These are phyloP conservation scores for Bjerkandera adusta DNA, from an alignment of 1,284 basidiomycete species.

Conservation along the genomic window DNA sequence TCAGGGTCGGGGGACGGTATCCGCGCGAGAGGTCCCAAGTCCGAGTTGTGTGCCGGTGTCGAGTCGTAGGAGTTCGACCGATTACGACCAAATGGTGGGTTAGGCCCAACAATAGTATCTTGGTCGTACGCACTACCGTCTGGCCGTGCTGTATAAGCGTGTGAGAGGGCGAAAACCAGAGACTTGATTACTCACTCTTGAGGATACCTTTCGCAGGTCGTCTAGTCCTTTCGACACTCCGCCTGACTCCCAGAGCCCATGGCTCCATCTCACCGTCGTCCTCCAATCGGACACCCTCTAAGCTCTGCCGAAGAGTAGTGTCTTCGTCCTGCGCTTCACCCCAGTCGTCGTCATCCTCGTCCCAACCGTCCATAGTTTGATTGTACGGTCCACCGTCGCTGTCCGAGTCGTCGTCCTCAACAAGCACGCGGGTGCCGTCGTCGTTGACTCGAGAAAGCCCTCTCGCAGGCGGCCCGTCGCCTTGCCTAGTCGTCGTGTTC, in stretches of 20 bases:
- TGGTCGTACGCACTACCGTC: conserved; percentile 67
- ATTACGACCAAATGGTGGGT: conserved; percentile 46
- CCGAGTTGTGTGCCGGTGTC: conserved; percentile 45
- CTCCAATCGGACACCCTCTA: conserved; percentile 44
- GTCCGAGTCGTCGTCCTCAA: conserved; percentile 66
- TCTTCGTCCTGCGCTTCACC: conserved; percentile 69
- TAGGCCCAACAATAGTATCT: conserved; percentile 46
- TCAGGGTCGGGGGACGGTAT: conserved; percentile 81
- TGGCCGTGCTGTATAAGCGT: conserved; percentile 30
- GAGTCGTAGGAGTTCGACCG: conserved; percentile 83
- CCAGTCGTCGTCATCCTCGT: conserved; percentile 71
- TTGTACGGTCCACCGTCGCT: conserved; percentile 45
- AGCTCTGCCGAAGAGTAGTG: conserved; percentile 62
- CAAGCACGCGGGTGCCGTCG: conserved; percentile 63
- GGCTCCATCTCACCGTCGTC: conserved; percentile 61
- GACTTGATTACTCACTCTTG: conserved; percentile 63
- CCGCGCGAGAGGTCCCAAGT: conserved; percentile 72
- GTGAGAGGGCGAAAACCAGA: conserved; percentile 22
- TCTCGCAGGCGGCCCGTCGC: conserved; percentile 41
- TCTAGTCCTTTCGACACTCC: conserved; percentile 62
- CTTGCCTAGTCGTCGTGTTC: conserved; percentile 63
- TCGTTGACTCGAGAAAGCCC: conserved; percentile 50
- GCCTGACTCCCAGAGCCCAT: conserved; percentile 70
- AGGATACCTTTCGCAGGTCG: conserved; percentile 83
- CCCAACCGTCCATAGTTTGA: conserved; percentile 59